Conservation (phyloP, 805 yeast genomes). For the Sugiyamaella smithiae region DNA sequence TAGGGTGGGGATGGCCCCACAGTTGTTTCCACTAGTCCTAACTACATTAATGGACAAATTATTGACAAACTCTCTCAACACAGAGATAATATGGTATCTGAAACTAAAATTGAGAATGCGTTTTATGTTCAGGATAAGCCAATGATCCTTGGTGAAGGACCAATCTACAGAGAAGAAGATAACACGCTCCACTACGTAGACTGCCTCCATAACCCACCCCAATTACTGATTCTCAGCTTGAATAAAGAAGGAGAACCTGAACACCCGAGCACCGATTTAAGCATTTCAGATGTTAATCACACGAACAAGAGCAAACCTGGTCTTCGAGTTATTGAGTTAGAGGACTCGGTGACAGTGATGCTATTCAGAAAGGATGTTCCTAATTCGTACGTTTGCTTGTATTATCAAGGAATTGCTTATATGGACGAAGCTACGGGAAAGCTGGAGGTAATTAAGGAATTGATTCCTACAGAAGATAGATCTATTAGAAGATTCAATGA, state of each 20-base stretch:
- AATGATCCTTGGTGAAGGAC: constrained; percentile 36
- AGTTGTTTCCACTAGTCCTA: no score
- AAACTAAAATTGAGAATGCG: constrained; percentile 16
- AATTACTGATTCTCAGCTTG: constrained; percentile 31
- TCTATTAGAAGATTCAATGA: constrained; percentile 60
- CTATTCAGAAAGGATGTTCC: constrained; percentile 32
- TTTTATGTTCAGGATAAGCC: constrained; percentile 27
- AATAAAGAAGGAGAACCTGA: constrained; percentile 30
- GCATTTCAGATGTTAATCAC: constrained; percentile 15
- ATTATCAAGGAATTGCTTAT: constrained; percentile 36
- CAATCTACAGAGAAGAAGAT: constrained; percentile 34
- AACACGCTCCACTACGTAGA: constrained; percentile 37
- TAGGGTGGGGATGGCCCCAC: no score
- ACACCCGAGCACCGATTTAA: constrained; percentile 17
- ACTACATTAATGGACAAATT: no score
- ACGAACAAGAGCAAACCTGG: constrained; percentile 27
- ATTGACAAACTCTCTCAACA: no score
- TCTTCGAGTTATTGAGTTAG: constrained; percentile 26
- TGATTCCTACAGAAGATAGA: constrained; percentile 31
- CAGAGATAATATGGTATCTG: no score
- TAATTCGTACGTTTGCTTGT: constrained; percentile 33
- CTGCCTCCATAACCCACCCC: constrained; percentile 29
- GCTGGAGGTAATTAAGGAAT: constrained; percentile 32
- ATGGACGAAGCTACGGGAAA: constrained; percentile 36
- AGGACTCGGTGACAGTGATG: constrained; percentile 35